A percentile compares a stretch with the other conserved stretches of the same genome.
phyloP scores from a whole-genome alignment of 1,284 basidiomycete species.

The Leccinum brunneo-olivaceum region DNA sequence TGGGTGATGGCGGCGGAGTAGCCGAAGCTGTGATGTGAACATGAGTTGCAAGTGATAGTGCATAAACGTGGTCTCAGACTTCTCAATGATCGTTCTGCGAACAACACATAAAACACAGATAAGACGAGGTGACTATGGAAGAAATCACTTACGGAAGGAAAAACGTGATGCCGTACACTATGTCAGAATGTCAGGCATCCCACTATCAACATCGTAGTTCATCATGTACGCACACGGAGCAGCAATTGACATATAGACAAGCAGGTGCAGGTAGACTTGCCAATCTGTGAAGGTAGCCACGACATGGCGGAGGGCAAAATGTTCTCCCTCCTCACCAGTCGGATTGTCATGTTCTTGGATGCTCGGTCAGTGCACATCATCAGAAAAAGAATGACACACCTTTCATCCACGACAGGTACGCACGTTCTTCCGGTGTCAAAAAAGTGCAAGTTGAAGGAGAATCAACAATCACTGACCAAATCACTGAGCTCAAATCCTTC shows the following conservation, averaged over 20 bases:
- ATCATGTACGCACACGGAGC: constrained; percentile 43
- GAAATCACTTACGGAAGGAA: constrained; percentile 66
- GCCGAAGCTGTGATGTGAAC: constrained; percentile 42
- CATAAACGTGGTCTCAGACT: constrained; percentile 28
- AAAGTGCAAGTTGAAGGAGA: constrained; percentile 43
- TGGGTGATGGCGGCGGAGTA: constrained; percentile 52
- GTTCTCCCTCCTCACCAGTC: constrained; percentile 59
- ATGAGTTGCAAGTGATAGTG: neutral
- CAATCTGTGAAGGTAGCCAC: constrained; percentile 53
- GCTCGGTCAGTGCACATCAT: neutral
- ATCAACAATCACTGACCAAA: constrained; percentile 38
- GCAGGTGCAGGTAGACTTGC: constrained; percentile 41
- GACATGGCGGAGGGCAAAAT: constrained; percentile 48
- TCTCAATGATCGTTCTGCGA: constrained; percentile 54
- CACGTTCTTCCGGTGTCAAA: constrained; percentile 40
- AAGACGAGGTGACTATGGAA: constrained; percentile 4
- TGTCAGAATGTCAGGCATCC: constrained; percentile 7
- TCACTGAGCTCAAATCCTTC: neutral
- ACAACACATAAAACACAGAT: neutral
- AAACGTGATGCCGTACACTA: constrained; percentile 53
- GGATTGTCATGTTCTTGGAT: constrained; percentile 49
- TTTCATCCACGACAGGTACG: constrained; percentile 47
- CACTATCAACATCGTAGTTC: neutral
- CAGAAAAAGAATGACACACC: constrained; percentile 32
- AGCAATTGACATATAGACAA: constrained; percentile 56